phyloP scores from a whole-genome alignment of 441 rosid species.

The Francoa sonchifolia region DNA sequence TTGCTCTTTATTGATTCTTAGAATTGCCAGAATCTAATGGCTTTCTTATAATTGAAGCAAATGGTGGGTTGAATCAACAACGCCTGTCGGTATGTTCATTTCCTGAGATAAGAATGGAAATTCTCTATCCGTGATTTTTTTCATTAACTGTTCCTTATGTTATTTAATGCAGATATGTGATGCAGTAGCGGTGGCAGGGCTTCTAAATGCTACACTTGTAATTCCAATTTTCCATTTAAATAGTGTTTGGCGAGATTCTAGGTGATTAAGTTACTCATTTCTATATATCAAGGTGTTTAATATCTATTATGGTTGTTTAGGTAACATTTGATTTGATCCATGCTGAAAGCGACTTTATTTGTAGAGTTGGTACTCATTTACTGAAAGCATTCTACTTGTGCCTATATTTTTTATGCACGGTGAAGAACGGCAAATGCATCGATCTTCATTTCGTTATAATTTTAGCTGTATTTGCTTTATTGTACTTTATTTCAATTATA shows the following conservation, averaged over 20 bases:
- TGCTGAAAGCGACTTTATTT: too few relatives aligned
- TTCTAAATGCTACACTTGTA: slow-evolving; percentile 84
- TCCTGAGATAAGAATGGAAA: not conserved
- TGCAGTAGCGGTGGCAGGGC: slow-evolving; percentile 92
- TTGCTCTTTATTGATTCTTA: slow-evolving; percentile 19
- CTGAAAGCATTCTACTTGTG: too few relatives aligned
- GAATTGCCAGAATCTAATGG: slow-evolving; percentile 69
- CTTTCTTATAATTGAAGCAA: slow-evolving; percentile 83
- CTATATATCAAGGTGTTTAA: too few relatives aligned
- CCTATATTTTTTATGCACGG: too few relatives aligned
- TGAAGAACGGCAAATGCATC: too few relatives aligned
- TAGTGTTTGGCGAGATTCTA: slow-evolving; percentile 96
- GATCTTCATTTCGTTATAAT: too few relatives aligned
- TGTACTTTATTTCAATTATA: too few relatives aligned
- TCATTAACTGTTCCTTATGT: slow-evolving; percentile 2
- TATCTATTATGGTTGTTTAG: too few relatives aligned
- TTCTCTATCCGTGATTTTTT: slow-evolving; percentile 4
- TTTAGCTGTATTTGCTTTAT: too few relatives aligned
- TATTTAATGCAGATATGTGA: slow-evolving; percentile 65
- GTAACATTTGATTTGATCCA: too few relatives aligned
- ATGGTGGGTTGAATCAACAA: slow-evolving; percentile 96
- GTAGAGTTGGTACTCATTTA: too few relatives aligned
- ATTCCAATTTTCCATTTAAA: slow-evolving; percentile 85
- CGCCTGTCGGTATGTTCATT: slow-evolving; percentile 71
- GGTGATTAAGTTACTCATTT: slow-evolving; percentile 38